Evolutionary conservation across 225 moss, liverwort and hornwort species (phyloP).

Genomic region (Physcomitrium patens): DNA sequence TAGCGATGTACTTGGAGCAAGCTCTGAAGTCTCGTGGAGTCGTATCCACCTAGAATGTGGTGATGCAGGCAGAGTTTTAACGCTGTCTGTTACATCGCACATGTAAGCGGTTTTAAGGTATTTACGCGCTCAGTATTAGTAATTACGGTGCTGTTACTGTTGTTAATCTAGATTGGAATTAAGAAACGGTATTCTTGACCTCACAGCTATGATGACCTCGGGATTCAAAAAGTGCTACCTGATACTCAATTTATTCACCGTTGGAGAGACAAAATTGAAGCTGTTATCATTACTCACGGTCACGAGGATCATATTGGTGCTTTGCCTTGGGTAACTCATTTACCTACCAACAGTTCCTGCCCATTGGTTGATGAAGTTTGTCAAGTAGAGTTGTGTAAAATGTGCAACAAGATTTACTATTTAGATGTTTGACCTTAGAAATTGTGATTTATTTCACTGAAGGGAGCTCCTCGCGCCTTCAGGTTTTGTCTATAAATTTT

Average conservation of each 20-base stretch:
- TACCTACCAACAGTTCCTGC: not conserved
- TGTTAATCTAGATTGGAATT: not conserved
- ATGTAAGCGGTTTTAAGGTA: too few relatives aligned
- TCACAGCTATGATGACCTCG: slow-evolving; percentile 92
- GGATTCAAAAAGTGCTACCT: slow-evolving; percentile 90
- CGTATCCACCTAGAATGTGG: too few relatives aligned
- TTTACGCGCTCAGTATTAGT: too few relatives aligned
- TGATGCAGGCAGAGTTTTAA: too few relatives aligned
- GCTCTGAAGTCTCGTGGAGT: too few relatives aligned
- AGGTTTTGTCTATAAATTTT: too few relatives aligned
- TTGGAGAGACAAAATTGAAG: slow-evolving; percentile 76
- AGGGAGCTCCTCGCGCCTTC: not conserved
- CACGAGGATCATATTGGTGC: slow-evolving; percentile 96
- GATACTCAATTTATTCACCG: slow-evolving; percentile 90
- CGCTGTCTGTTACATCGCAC: too few relatives aligned
- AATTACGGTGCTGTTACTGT: not conserved
- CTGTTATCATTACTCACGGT: slow-evolving; percentile 74
- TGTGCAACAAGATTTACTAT: not conserved
- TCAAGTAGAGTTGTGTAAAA: slow-evolving; percentile 2
- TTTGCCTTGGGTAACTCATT: slow-evolving; percentile 79
- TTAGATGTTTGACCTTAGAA: not conserved
- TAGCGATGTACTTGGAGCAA: too few relatives aligned
- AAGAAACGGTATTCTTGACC: not conserved
- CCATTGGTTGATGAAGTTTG: slow-evolving; percentile 9
- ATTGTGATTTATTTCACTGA: not conserved